A percentile compares a stretch with the other conserved stretches of the same genome.
Conservation (phyloP, 1,284 basidiomycete genomes). For the Ceratobasidium sp. region DNA sequence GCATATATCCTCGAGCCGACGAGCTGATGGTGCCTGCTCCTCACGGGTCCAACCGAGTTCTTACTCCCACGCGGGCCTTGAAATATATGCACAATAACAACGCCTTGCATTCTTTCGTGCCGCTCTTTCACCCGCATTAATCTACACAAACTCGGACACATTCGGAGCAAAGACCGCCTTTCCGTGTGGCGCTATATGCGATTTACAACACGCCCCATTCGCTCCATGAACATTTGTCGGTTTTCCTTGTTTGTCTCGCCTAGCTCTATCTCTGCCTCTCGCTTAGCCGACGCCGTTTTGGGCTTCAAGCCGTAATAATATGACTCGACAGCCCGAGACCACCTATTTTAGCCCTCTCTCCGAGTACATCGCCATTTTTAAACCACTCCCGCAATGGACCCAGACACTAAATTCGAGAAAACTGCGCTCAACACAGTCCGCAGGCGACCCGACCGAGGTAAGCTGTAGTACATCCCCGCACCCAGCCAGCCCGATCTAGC, state of each 20-base stretch:
- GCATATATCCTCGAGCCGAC: slow-evolving; percentile 15
- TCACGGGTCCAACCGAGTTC: slow-evolving; percentile 25
- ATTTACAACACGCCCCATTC: background rate
- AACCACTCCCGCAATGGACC: background rate
- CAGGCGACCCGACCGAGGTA: slow-evolving; percentile 33
- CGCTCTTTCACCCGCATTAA: background rate
- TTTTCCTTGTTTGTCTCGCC: slow-evolving; percentile 3
- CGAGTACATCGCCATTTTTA: background rate
- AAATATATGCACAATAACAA: background rate
- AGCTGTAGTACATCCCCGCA: background rate
- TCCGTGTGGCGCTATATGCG: background rate
- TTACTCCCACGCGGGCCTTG: background rate
- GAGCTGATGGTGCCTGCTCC: slow-evolving; percentile 20
- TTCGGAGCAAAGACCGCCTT: background rate
- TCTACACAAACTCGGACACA: background rate
- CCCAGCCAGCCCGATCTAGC: background rate
- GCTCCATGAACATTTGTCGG: background rate
- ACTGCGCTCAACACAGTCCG: slow-evolving; percentile 43
- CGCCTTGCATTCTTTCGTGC: background rate
- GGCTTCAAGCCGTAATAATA: background rate
- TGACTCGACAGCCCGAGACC: slow-evolving; percentile 17
- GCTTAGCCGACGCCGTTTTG: background rate
- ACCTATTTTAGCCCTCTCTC: background rate
- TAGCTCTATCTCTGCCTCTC: slow-evolving; percentile 16
- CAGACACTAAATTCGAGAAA: slow-evolving; percentile 39